Conservation (phyloP, 495 filamentous ascomycete genomes). For the Penicillium diatomitis region DNA sequence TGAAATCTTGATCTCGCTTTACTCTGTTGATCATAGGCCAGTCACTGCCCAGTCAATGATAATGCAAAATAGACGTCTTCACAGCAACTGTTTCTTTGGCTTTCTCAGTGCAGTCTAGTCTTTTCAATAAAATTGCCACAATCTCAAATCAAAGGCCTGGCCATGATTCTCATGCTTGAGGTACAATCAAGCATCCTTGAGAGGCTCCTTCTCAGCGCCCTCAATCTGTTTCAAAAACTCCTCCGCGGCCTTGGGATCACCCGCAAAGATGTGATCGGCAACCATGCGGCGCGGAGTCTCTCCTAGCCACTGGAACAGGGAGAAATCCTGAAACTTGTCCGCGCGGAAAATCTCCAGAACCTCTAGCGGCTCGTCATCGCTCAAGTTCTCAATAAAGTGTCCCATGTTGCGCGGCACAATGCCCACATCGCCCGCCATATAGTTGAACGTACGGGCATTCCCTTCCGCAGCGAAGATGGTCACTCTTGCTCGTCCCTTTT, state of each 20-base stretch:
- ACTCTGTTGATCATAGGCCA: too few relatives aligned
- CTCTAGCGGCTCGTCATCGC: constrained; percentile 47
- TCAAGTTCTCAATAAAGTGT: constrained; percentile 55
- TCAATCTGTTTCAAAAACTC: constrained; percentile 48
- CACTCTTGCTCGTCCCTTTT: constrained; percentile 55
- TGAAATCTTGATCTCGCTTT: too few relatives aligned
- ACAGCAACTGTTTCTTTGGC: too few relatives aligned
- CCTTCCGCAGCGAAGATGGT: constrained; percentile 54
- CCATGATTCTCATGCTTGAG: too few relatives aligned
- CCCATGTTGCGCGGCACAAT: constrained; percentile 53
- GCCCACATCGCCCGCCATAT: constrained; percentile 49
- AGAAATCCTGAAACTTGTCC: constrained; percentile 53
- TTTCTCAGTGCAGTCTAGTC: too few relatives aligned
- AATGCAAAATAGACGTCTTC: too few relatives aligned
- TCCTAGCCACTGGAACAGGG: constrained; percentile 60
- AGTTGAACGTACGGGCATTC: constrained; percentile 54
- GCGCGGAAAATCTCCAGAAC: constrained; percentile 52
- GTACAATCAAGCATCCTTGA: constrained; percentile 1
- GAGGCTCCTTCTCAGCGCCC: constrained; percentile 32
- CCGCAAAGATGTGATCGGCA: constrained; percentile 49
- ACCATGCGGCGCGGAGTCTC: constrained; percentile 55
- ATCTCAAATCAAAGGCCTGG: too few relatives aligned
- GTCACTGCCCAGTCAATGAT: too few relatives aligned
- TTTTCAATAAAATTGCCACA: too few relatives aligned
- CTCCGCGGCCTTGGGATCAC: constrained; percentile 42